Percentiles rank a stretch among this genome's conserved stretches.
phyloP scores from a whole-genome alignment of 208 protist genomes.

The Wallacemonas sp. region DNA sequence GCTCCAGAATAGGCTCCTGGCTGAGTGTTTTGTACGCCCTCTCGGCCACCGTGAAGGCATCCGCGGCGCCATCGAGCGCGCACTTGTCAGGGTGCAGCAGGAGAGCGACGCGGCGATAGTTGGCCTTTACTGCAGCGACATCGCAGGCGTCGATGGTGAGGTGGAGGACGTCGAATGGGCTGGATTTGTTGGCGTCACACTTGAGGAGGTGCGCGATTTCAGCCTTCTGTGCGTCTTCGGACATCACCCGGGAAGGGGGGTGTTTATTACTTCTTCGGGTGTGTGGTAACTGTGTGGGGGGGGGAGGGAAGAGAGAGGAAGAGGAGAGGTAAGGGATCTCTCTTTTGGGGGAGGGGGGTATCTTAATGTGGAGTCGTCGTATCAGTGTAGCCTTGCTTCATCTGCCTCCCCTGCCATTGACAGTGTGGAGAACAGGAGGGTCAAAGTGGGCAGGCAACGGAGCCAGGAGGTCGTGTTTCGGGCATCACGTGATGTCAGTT shows the following conservation, averaged over 20 bases:
- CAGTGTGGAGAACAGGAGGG: no score
- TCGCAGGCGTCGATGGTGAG: constrained; percentile 65
- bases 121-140: constrained; percentile 63
- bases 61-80: constrained; percentile 59
- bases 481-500: no score
- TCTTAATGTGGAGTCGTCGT: no score
- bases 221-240: constrained; percentile 42
- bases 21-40: constrained; percentile 80
- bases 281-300: neutral
- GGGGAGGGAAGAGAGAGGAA: constrained; percentile 14
- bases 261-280: no score
- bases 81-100: constrained; percentile 92
- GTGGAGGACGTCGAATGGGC: constrained; percentile 65
- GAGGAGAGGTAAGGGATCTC: no score
- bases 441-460: no score
- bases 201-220: constrained; percentile 71
- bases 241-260: no score
- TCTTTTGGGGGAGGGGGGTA: no score
- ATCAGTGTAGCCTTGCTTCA: no score
- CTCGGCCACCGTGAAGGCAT: constrained; percentile 84
- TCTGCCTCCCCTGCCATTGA: no score
- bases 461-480: no score
- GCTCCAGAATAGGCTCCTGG: constrained; percentile 63
- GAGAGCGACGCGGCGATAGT: constrained; percentile 75
- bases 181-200: constrained; percentile 36